Conservation (phyloP, 371 early-diverging fungal species). For the Mucor saturninus region DNA sequence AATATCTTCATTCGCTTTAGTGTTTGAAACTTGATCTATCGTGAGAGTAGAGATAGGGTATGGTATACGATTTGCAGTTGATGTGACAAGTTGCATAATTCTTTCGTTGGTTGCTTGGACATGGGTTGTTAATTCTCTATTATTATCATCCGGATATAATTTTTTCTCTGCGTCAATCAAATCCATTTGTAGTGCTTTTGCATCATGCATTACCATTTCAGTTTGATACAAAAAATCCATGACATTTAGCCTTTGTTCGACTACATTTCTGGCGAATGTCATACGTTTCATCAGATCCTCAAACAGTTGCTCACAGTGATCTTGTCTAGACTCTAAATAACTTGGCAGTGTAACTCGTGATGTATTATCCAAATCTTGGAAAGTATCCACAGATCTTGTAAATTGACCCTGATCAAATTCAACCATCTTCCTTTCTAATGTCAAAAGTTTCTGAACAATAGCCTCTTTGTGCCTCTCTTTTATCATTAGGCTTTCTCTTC, state of each 20-base stretch:
- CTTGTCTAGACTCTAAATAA: constrained; percentile 46
- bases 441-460: constrained; percentile 36
- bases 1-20: constrained; percentile 36
- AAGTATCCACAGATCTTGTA: constrained; percentile 40
- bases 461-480: constrained; percentile 34
- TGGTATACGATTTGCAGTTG: not conserved
- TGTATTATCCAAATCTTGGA: constrained; percentile 51
- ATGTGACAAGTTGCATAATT: constrained; percentile 42
- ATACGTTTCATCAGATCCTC: constrained; percentile 41
- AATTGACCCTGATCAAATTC: constrained; percentile 54
- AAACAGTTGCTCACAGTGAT: constrained; percentile 39
- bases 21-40: constrained; percentile 34
- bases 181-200: constrained; percentile 10
- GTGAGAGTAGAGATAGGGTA: constrained; percentile 3
- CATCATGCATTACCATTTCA: constrained; percentile 24
- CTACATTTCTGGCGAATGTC: constrained; percentile 45
- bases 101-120: constrained; percentile 45
- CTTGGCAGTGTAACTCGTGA: constrained; percentile 37
- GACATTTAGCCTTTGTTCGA: constrained; percentile 52
- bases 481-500: constrained; percentile 20
- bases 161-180: constrained; percentile 28
- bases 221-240: constrained; percentile 49
- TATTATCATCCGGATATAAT: constrained; percentile 33
- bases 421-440: constrained; percentile 35
- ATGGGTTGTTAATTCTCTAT: constrained; percentile 39